Percentiles rank a stretch among this genome's conserved stretches.
Evolutionary conservation across 768 basidiomycete species (phyloP).

Genomic region (Trichaptum fuscoviolaceum): DNA sequence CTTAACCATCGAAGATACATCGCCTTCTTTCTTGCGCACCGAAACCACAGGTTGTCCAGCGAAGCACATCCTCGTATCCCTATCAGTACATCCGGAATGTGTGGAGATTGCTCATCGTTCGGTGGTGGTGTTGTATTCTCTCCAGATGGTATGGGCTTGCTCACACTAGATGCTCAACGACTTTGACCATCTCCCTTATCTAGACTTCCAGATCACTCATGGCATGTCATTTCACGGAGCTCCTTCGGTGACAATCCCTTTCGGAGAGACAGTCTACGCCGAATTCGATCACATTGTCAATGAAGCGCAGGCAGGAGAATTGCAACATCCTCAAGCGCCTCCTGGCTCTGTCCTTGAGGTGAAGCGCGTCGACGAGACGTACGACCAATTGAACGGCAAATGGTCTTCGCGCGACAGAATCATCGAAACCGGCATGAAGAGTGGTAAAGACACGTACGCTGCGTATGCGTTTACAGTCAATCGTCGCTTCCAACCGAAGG

Average conservation of each 20-base stretch:
- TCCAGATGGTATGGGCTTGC: no score
- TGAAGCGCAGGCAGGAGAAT: not conserved
- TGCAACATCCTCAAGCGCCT: conserved; percentile 11
- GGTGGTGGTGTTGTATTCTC: no score
- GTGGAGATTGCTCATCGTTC: no score
- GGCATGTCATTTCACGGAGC: no score
- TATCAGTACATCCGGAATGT: no score
- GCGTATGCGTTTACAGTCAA: conserved; percentile 24
- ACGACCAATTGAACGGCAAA: conserved; percentile 17
- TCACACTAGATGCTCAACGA: no score
- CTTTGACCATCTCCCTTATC: no score
- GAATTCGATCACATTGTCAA: not conserved
- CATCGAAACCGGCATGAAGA: not conserved
- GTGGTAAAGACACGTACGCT: conserved; percentile 12
- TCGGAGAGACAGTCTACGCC: not conserved
- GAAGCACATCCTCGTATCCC: no score
- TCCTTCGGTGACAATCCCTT: not conserved
- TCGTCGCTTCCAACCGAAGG: conserved; percentile 19
- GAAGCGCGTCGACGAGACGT: conserved; percentile 20
- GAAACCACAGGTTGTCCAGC: no score
- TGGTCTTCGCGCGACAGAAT: conserved; percentile 14
- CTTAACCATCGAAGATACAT: not conserved
- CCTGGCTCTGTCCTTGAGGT: conserved; percentile 21
- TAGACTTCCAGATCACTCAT: no score
- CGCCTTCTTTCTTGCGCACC: not conserved